phyloP scores from a whole-genome alignment of 192 early-diverging fungal species.

The Obelidium mucronatum region DNA sequence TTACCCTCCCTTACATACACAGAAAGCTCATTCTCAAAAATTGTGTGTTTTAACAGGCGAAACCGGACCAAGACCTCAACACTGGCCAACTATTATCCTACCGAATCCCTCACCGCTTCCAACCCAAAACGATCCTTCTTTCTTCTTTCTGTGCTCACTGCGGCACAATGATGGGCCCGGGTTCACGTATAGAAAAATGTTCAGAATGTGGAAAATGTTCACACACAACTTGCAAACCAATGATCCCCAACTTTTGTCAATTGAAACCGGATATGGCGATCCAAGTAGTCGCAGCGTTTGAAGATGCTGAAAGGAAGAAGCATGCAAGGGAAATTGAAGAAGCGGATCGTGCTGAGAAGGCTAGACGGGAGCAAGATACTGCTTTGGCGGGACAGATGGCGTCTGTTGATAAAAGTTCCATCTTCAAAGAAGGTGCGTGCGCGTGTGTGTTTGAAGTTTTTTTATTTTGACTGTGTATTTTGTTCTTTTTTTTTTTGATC shows the following conservation, averaged over 20 bases:
- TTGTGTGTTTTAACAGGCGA: too few species aligned
- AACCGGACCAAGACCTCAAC: slow-evolving; percentile 69
- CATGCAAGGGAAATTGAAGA: slow-evolving; percentile 57
- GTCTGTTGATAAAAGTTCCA: too few species aligned
- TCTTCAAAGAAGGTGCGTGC: too few species aligned
- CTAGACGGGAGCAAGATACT: slow-evolving; percentile 13
- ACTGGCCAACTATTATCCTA: slow-evolving; percentile 77
- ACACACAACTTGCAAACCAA: slow-evolving; percentile 51
- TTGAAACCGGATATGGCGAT: slow-evolving; percentile 53
- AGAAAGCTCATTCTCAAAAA: neutral
- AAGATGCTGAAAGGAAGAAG: slow-evolving; percentile 52
- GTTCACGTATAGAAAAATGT: slow-evolving; percentile 50
- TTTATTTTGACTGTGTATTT: too few species aligned
- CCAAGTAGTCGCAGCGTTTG: slow-evolving; percentile 52
- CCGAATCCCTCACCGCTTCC: slow-evolving; percentile 96
- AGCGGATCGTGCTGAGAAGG: slow-evolving; percentile 42
- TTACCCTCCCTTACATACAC: neutral
- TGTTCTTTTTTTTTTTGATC: too few species aligned
- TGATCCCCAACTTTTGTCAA: slow-evolving; percentile 60
- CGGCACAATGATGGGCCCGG: slow-evolving; percentile 72
- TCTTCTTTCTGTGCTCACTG: slow-evolving; percentile 98
- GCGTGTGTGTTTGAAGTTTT: too few species aligned
- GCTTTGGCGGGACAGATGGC: slow-evolving; percentile 3
- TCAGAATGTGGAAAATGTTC: slow-evolving; percentile 49
- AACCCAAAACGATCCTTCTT: slow-evolving; percentile 78